Evolutionary conservation across 257 asterid species (phyloP), one percentile per base, ranked within the genome.

Genomic region (Perilla frutescens): DNA sequence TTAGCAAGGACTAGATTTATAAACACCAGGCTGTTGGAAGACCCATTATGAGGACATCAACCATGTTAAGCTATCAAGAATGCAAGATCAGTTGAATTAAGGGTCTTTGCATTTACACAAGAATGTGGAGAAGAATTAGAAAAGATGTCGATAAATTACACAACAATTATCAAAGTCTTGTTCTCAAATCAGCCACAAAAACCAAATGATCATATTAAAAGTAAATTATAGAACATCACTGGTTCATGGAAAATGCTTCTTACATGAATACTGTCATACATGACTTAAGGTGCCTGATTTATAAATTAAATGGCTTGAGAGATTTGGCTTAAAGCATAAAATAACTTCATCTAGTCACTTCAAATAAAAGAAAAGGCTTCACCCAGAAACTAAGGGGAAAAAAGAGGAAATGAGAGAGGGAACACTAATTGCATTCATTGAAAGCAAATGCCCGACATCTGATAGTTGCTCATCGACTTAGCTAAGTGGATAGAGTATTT

Each of bases 391-490:
- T 44, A 6, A 11, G 12, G 7, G 26, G 26, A 20, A 26, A 29
- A 13, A 7, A 26, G 26, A 12, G 29, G 31, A 12, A 31, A 47
- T 11, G 55, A 44, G 58, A 10, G 7, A 44, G 58, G 45, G 39
- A 34, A 5, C 45, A 34, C 59, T 66, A 11, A 8, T 11, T 47
- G 71, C 71, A 47, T 32, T 65, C 39, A 29, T 5, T 43, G 1
- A 47, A 47, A 45, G 41, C 8, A 57, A 57, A 57, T 31, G 20
- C 63, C 63, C 43, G 10, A 26, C 40, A 64, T 4, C 2, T 11
- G 10, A 47, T 45, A 71, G 57, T 70, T 71, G 62, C 20, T 34
- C 59, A 66, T 48, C 8, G 32, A 31, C 40, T 13, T 40, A 53
- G 44, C 14, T 41, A 8, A 55, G 43, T 6, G 34, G 59, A 40